Conservation (phyloP, 169 alveolate genomes). For the Plasmodium cynomolgi region DNA sequence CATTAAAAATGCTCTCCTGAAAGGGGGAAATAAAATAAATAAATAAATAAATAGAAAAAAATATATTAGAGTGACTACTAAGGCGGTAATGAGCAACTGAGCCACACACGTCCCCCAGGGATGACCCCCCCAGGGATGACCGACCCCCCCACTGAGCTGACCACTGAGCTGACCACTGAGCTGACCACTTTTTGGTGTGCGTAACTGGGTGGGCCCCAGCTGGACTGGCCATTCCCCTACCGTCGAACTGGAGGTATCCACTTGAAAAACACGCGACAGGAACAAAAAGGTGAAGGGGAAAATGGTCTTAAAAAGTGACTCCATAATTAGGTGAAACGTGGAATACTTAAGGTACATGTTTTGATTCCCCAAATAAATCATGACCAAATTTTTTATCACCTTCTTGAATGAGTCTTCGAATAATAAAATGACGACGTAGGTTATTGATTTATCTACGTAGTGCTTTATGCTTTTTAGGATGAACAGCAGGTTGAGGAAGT, state of each 20-base stretch:
- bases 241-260: slow-evolving; percentile 45
- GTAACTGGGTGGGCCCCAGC: not conserved
- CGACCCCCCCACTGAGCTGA: too few relatives aligned
- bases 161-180: too few relatives aligned
- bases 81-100: not conserved
- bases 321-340: slow-evolving; percentile 23
- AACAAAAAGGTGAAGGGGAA: slow-evolving; percentile 63
- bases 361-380: slow-evolving; percentile 21
- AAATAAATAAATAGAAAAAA: not conserved
- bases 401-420: slow-evolving; percentile 61
- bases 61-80: not conserved
- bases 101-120: not conserved
- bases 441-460: slow-evolving; percentile 52
- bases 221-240: not conserved
- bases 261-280: slow-evolving; percentile 36
- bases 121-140: not conserved
- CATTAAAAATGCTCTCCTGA: slow-evolving; percentile 52
- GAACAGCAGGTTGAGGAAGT: slow-evolving; percentile 54
- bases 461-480: slow-evolving; percentile 49
- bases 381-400: slow-evolving; percentile 19
- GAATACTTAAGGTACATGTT: slow-evolving; percentile 32
- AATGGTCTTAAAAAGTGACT: slow-evolving; percentile 21
- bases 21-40: not conserved
- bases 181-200: not conserved
- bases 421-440: not conserved